A percentile compares a stretch with the other conserved stretches of the same genome.
Evolutionary conservation across 768 basidiomycete species (phyloP).

Genomic region (Neoboletus subvelutipes): DNA sequence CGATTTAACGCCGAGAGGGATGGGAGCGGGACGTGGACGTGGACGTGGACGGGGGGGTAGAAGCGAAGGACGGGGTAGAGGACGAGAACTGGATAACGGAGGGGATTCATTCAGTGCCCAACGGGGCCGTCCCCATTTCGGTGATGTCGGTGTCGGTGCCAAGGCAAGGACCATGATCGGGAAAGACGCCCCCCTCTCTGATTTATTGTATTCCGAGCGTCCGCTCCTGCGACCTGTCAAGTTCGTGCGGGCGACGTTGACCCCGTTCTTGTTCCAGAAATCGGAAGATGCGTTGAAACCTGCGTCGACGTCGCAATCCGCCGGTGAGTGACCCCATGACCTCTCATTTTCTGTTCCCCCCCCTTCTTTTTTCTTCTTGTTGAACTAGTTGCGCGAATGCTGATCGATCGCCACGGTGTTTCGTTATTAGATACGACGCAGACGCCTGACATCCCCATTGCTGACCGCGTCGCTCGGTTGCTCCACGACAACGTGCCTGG

Average conservation of each 20-base stretch:
- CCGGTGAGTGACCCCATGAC: constrained; percentile 34
- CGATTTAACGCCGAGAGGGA: constrained; percentile 10
- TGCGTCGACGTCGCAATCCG: constrained; percentile 45
- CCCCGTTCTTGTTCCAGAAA: constrained; percentile 48
- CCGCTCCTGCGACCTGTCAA: constrained; percentile 65
- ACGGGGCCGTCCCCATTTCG: constrained; percentile 5
- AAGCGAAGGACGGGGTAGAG: constrained; percentile 21
- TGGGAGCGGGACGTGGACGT: background rate
- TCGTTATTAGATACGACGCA: constrained; percentile 37
- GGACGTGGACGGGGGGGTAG: constrained; percentile 29
- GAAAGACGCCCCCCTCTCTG: constrained; percentile 51
- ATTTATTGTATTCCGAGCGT: constrained; percentile 53
- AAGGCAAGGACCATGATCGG: background rate
- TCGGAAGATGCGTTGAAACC: constrained; percentile 65
- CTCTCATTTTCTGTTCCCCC: background rate
- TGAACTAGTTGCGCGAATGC: background rate
- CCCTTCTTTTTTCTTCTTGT: background rate
- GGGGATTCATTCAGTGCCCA: background rate
- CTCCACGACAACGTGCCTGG: constrained; percentile 44
- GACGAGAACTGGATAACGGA: background rate
- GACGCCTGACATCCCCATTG: constrained; percentile 63
- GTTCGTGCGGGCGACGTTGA: constrained; percentile 62
- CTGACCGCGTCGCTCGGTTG: constrained; percentile 61
- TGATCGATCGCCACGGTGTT: background rate
- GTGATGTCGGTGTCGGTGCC: constrained; percentile 4